Evolutionary conservation across 805 yeast genomes (phyloP), one percentile per base, ranked within the genome.

Genomic region (Myxozyma melibiosi): DNA sequence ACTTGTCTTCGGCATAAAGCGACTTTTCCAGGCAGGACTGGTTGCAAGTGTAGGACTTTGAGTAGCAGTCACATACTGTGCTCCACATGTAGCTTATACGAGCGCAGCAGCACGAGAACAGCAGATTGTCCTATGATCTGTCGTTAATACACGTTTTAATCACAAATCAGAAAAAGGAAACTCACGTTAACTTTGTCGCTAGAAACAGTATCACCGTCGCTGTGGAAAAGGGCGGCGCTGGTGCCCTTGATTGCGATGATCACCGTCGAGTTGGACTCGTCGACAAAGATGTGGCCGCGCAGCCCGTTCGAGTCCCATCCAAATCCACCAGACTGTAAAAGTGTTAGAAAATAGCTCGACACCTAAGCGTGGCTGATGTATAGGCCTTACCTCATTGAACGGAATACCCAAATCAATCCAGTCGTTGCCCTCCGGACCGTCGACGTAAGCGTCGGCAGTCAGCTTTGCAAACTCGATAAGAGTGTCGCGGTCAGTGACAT

Each of bases 31-130:
- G 73, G 69, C 99, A 94, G 55, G 80, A 80, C 71, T 90, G 95
- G 71, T 90, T 85, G 73, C 99, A 94, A 0, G 94, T 88, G 71
- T 89, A 89, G 0, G 96, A 82, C 30, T 75, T 76, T 63, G 84
- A 82, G 69, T 88, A 94, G 70, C 99, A 94, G 71, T 90, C 97
- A 73, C 99, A 94, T 1, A 91, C 98, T 0, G 99, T 89, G 9
- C 86, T 83, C 99, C 99, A 94, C 72, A 91, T 74, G 65, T 92
- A 92, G 34, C 94, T 82, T 1, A 94, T 86, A 38, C 99, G 80
- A 0, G 97, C 99, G 73, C 99, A 94, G 71, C 99, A 94, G 71
- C 99, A 94, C 11, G 95, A 88, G 70, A 94, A 94, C 33, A 94
- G 73, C 55, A 94, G 69, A 68, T 94, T 94, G 71, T 94, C 99